Conservation (phyloP, 73 alveolate genomes). For the Tetrahymena borealis region DNA sequence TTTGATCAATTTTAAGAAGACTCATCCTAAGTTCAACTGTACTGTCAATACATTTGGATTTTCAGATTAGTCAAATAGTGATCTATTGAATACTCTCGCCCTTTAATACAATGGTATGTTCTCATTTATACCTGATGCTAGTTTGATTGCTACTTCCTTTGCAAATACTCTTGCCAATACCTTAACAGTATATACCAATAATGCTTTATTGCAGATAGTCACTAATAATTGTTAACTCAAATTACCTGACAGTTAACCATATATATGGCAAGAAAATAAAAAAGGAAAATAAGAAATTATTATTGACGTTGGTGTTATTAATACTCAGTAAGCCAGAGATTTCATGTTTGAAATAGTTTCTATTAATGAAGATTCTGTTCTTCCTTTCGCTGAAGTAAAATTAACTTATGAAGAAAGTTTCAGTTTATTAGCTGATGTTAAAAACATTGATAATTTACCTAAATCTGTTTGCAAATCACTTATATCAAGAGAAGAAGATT, state of each 20-base stretch:
- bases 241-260: background rate
- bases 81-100: background rate
- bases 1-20: background rate
- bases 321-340: background rate
- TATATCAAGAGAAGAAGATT: background rate
- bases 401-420: background rate
- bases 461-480: background rate
- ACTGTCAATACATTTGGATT: background rate
- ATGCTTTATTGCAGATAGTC: background rate
- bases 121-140: constrained; percentile 6
- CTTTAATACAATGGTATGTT: background rate
- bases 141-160: background rate
- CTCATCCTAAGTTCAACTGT: background rate
- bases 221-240: background rate
- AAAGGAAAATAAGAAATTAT: too few species aligned
- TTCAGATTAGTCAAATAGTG: background rate
- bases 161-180: background rate
- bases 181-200: background rate
- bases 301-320: background rate
- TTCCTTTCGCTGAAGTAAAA: background rate
- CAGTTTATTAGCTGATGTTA: background rate
- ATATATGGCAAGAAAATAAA: background rate
- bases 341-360: background rate
- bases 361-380: background rate
- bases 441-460: background rate